A percentile compares a stretch with the other conserved stretches of the same genome.
phyloP scores from a whole-genome alignment of 257 asterid genomes.

The Agastache rugosa region DNA sequence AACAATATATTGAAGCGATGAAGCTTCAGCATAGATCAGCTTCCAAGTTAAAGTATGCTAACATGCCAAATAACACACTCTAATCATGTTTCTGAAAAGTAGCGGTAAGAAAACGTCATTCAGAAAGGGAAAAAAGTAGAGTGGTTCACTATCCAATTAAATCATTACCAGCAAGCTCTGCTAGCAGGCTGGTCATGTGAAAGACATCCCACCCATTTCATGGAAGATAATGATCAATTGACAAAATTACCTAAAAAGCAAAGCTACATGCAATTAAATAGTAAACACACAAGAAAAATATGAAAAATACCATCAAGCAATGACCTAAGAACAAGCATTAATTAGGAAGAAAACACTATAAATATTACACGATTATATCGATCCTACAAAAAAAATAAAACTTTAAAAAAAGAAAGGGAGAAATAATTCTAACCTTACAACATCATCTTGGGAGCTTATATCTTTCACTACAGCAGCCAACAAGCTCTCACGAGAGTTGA shows the following conservation, averaged over 20 bases:
- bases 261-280: constrained; percentile 1
- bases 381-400: background rate
- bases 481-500: constrained; percentile 81
- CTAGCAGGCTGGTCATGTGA: constrained; percentile 5
- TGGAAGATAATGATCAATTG: background rate
- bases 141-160: background rate
- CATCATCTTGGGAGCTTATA: constrained; percentile 83
- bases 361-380: background rate
- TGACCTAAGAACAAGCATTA: background rate
- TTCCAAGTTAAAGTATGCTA: background rate
- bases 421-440: constrained; percentile 60
- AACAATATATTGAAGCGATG: background rate
- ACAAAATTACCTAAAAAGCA: background rate
- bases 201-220: constrained; percentile 9
- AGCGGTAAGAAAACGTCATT: background rate
- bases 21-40: background rate
- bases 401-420: background rate
- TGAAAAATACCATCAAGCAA: constrained; percentile 1
- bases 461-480: constrained; percentile 72
- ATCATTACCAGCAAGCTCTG: constrained; percentile 8
- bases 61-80: background rate
- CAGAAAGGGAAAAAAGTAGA: background rate
- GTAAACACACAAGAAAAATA: background rate
- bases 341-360: constrained; percentile 8
- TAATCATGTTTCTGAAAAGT: background rate